These are phyloP conservation scores for Mortierella claussenii DNA, from an alignment of 192 early-diverging fungal genomes.

Conservation along the genomic window DNA sequence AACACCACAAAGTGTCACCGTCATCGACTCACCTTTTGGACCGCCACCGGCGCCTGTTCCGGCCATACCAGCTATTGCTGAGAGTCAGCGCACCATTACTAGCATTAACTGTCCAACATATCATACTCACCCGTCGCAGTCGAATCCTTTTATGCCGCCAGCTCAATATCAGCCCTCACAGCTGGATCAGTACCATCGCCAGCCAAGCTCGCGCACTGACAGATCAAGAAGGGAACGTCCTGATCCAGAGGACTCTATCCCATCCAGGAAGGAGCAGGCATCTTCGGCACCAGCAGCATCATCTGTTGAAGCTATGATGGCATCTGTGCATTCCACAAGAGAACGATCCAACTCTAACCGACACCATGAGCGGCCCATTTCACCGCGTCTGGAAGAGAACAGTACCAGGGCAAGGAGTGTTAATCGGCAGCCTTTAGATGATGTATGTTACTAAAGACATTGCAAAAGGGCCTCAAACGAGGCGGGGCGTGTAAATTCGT, in stretches of 20 bases:
- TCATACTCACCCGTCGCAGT: slow-evolving; percentile 23
- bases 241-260: slow-evolving; percentile 21
- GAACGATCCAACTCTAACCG: slow-evolving; percentile 20
- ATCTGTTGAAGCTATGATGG: neutral
- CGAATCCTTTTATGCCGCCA: slow-evolving; percentile 33
- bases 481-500: too few species aligned
- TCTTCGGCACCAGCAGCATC: neutral
- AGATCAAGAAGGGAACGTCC: slow-evolving; percentile 8
- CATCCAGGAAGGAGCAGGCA: neutral
- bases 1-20: slow-evolving; percentile 30
- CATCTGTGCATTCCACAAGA: neutral
- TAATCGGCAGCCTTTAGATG: too few species aligned
- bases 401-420: too few species aligned
- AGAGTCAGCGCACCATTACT: neutral
- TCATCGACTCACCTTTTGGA: slow-evolving; percentile 42
- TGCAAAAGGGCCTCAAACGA: too few species aligned
- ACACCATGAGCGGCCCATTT: too few species aligned
- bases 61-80: neutral
- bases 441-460: too few species aligned
- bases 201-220: neutral
- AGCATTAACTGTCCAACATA: slow-evolving; percentile 4
- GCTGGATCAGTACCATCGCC: slow-evolving; percentile 7
- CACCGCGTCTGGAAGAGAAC: too few species aligned
- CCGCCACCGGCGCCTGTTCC: slow-evolving; percentile 7
- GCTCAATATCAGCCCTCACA: slow-evolving; percentile 18